phyloP scores from a whole-genome alignment of 2,329 filamentous ascomycete genomes.

The Domatiomyces globalis region DNA sequence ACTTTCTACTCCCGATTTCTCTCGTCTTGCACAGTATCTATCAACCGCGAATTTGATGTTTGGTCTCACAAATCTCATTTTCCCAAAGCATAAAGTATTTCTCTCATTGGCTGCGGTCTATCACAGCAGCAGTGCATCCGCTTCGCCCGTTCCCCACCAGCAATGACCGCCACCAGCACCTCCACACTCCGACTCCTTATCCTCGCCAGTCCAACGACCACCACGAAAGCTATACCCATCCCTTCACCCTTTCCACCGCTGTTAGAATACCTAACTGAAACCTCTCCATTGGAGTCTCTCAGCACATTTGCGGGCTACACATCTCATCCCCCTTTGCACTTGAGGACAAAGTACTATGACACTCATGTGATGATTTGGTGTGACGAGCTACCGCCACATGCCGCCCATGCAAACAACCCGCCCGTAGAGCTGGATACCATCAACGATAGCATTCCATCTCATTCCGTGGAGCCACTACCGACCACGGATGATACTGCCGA shows the following conservation, averaged over 20 bases:
- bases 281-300: conserved; percentile 9
- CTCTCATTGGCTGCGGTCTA: background rate
- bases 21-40: background rate
- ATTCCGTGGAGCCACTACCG: background rate
- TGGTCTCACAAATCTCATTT: background rate
- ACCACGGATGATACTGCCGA: background rate
- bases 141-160: background rate
- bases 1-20: background rate
- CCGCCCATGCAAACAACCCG: background rate
- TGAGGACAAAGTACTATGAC: conserved; percentile 32
- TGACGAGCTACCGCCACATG: conserved; percentile 27
- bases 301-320: conserved; percentile 33
- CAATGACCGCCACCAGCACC: background rate
- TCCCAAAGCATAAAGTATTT: background rate
- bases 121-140: background rate
- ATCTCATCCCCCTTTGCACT: conserved; percentile 28
- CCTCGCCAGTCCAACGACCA: conserved; percentile 9
- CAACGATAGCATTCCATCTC: background rate
- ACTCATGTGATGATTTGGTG: conserved; percentile 34
- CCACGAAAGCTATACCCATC: background rate
- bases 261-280: conserved; percentile 12
- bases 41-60: background rate
- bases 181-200: conserved; percentile 17
- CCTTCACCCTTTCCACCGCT: conserved; percentile 15
- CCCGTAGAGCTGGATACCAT: background rate